phyloP scores from a whole-genome alignment of 1,284 basidiomycete genomes.

The Ustilago crameri region DNA sequence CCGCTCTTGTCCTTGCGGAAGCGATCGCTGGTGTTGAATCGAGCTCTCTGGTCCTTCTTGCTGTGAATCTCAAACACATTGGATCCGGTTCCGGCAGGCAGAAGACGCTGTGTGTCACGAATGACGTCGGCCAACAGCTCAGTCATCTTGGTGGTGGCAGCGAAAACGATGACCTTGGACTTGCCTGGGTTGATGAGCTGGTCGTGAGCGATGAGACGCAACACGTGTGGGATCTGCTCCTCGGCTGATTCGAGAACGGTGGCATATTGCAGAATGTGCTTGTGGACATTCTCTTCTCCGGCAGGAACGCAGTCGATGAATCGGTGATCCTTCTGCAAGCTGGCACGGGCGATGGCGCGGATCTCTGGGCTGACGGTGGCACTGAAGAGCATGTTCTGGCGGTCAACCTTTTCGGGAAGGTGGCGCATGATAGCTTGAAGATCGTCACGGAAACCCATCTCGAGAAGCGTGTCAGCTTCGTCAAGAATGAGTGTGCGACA shows the following conservation, averaged over 20 bases:
- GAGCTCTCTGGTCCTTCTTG: constrained; percentile 76
- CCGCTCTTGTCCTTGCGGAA: constrained; percentile 76
- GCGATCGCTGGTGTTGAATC: constrained; percentile 75
- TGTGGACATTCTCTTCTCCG: constrained; percentile 76
- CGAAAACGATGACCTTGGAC: constrained; percentile 87
- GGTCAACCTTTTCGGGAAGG: constrained; percentile 76
- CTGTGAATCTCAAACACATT: constrained; percentile 83
- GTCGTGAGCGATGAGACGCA: constrained; percentile 87
- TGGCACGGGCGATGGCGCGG: constrained; percentile 70
- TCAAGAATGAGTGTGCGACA: constrained; percentile 86
- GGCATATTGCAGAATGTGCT: constrained; percentile 84
- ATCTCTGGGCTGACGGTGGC: constrained; percentile 76
- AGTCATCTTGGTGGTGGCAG: constrained; percentile 88
- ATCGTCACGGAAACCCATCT: constrained; percentile 95
- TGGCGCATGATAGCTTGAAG: constrained; percentile 79
- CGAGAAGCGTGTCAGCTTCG: constrained; percentile 93
- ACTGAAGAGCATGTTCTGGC: constrained; percentile 95
- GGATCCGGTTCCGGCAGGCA: constrained; percentile 40
- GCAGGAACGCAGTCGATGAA: constrained; percentile 74
- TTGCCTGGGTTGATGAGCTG: constrained; percentile 79
- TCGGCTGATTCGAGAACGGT: constrained; percentile 77
- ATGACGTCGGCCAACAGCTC: constrained; percentile 76
- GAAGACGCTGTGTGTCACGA: constrained; percentile 17
- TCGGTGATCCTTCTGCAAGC: constrained; percentile 75
- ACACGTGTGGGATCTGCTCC: constrained; percentile 81